Evolutionary conservation across 257 asterid species (phyloP).

Genomic region (Euphrasia confusa): DNA sequence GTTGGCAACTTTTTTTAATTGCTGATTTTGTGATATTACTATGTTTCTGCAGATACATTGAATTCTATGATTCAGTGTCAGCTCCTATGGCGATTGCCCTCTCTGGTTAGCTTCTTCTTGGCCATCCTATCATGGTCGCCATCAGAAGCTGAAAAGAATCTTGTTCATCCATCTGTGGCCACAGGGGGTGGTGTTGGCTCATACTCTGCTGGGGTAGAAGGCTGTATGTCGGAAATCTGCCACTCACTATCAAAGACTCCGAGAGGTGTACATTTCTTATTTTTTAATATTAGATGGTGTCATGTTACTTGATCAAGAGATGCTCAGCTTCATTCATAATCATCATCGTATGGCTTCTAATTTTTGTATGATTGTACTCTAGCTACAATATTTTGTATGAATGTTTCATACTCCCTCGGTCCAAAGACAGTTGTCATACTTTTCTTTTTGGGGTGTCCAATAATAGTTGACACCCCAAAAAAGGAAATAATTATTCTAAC

Average conservation of each 20-base stretch:
- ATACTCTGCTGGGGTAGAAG: slow-evolving; percentile 50
- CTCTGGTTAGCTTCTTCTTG: slow-evolving; percentile 68
- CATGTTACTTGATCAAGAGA: slow-evolving; percentile 14
- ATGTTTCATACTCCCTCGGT: no score
- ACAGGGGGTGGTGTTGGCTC: slow-evolving; percentile 43
- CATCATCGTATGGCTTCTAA: not conserved
- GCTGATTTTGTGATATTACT: slow-evolving; percentile 12
- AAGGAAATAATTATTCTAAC: no score
- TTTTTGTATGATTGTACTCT: slow-evolving; percentile 35
- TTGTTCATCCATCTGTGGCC: slow-evolving; percentile 52
- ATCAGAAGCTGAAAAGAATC: slow-evolving; percentile 82
- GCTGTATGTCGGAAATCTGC: slow-evolving; percentile 67
- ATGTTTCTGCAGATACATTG: slow-evolving; percentile 49
- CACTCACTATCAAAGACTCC: slow-evolving; percentile 58
- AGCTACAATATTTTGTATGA: no score
- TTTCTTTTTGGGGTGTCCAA: no score
- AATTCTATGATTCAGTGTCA: slow-evolving; percentile 58
- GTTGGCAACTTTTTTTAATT: not conserved
- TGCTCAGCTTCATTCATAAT: slow-evolving; percentile 9
- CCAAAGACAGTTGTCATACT: no score
- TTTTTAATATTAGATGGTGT: not conserved
- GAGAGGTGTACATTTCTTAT: slow-evolving; percentile 39
- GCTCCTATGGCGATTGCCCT: slow-evolving; percentile 80
- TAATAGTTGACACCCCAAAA: no score
- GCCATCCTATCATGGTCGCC: slow-evolving; percentile 70